phyloP scores from a whole-genome alignment of 768 basidiomycete genomes.

The Boletus reticuloceps region DNA sequence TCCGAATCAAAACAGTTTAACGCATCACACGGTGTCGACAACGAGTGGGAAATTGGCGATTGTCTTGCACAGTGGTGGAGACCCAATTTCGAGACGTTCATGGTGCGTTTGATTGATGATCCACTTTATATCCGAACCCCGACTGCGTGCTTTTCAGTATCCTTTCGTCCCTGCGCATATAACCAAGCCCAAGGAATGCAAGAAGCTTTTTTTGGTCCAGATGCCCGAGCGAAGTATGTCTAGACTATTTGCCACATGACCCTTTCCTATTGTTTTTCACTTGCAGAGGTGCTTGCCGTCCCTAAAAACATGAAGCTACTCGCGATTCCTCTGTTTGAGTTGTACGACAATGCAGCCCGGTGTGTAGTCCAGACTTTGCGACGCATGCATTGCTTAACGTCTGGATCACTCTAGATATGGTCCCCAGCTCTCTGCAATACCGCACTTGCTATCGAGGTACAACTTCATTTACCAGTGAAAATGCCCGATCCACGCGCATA shows the following conservation, averaged over 20 bases:
- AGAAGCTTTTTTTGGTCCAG: constrained; percentile 92
- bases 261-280: not conserved
- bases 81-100: constrained; percentile 98
- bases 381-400: not conserved
- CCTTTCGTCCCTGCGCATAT: constrained; percentile 95
- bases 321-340: constrained; percentile 93
- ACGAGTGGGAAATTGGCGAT: constrained; percentile 96
- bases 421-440: constrained; percentile 91
- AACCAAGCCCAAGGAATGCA: constrained; percentile 97
- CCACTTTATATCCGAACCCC: not conserved
- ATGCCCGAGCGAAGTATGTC: constrained; percentile 90
- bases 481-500: not conserved
- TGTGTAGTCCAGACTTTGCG: constrained; percentile 27
- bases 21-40: constrained; percentile 71
- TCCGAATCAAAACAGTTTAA: constrained; percentile 73
- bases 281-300: constrained; percentile 87
- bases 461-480: constrained; percentile 75
- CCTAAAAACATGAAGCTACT: constrained; percentile 99
- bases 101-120: constrained; percentile 55
- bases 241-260: not conserved
- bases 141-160: constrained; percentile 50
- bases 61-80: constrained; percentile 99
- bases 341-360: constrained; percentile 96
- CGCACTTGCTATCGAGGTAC: constrained; percentile 85
- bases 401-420: constrained; percentile 56